phyloP scores from a whole-genome alignment of 768 basidiomycete species.

The Amanita exitialis region DNA sequence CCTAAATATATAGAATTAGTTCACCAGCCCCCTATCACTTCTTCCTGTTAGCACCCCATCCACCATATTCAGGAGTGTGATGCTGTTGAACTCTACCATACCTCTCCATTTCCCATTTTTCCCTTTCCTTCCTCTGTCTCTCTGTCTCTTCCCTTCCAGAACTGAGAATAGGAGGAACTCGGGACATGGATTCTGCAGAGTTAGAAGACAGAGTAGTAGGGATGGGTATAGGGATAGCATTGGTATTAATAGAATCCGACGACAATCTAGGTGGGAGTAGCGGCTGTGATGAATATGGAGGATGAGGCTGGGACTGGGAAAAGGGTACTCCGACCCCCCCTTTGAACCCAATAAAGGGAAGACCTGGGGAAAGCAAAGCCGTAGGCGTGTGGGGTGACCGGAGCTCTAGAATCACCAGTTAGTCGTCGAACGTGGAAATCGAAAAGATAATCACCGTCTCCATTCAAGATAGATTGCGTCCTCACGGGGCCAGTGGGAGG shows the following conservation, averaged over 20 bases:
- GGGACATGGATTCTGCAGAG: not conserved
- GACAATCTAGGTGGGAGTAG: not conserved
- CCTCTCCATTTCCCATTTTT: not conserved
- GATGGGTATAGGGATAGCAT: not conserved
- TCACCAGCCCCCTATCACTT: no score
- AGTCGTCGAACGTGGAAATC: not conserved
- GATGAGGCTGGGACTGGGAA: no score
- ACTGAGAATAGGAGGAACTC: not conserved
- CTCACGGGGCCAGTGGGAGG: not conserved
- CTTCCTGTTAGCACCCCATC: not conserved
- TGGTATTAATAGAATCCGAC: not conserved
- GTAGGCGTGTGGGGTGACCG: not conserved
- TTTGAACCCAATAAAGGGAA: not conserved
- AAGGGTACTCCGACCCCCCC: not conserved
- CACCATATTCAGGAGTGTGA: not conserved
- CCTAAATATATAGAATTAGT: no score
- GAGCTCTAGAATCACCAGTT: not conserved
- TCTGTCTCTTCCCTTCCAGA: not conserved
- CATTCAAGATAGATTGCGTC: not conserved
- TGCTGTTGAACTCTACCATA: not conserved
- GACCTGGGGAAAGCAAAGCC: not conserved
- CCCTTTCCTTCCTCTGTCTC: slow-evolving; percentile 1
- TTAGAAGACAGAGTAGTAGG: not conserved
- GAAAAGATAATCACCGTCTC: not conserved
- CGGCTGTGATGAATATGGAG: not conserved